Percentiles rank a stretch among this genome's conserved stretches.
These are phyloP conservation scores for Casuarina cunninghamiana DNA, from an alignment of 306 rosid species.

Conservation along the genomic window DNA sequence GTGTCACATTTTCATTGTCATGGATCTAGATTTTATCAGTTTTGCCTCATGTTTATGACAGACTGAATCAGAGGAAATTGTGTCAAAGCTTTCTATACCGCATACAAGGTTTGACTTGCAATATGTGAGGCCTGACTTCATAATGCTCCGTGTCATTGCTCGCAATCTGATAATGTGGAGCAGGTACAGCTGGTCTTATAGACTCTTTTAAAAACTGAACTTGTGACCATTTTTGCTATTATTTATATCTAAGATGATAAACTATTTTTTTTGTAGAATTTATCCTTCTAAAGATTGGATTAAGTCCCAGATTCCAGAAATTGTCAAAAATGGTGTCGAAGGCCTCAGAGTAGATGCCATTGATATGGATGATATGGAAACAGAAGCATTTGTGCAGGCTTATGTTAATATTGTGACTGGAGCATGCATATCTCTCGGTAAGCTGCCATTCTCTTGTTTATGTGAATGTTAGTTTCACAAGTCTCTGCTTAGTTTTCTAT, in stretches of 20 bases:
- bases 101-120: constrained; percentile 80
- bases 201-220: constrained; percentile 23
- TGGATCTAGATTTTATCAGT: constrained; percentile 26
- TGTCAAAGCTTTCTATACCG: constrained; percentile 84
- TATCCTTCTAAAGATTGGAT: constrained; percentile 93
- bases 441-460: constrained; percentile 21
- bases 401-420: constrained; percentile 92
- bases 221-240: constrained; percentile 27
- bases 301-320: constrained; percentile 86
- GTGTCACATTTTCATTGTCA: constrained; percentile 20
- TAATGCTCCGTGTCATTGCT: constrained; percentile 95
- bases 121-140: constrained; percentile 97
- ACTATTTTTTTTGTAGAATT: constrained; percentile 52
- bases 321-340: constrained; percentile 61
- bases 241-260: constrained; percentile 29
- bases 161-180: constrained; percentile 95
- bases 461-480: not conserved
- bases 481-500: not conserved
- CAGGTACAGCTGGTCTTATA: constrained; percentile 55
- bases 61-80: constrained; percentile 89
- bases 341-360: constrained; percentile 60
- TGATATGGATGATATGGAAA: constrained; percentile 79
- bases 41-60: constrained; percentile 40
- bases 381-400: constrained; percentile 88
- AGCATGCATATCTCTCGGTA: constrained; percentile 93